Percentiles rank a stretch among this genome's conserved stretches.
Conservation (phyloP, 139 green algal species). For the Micromonas commoda region DNA sequence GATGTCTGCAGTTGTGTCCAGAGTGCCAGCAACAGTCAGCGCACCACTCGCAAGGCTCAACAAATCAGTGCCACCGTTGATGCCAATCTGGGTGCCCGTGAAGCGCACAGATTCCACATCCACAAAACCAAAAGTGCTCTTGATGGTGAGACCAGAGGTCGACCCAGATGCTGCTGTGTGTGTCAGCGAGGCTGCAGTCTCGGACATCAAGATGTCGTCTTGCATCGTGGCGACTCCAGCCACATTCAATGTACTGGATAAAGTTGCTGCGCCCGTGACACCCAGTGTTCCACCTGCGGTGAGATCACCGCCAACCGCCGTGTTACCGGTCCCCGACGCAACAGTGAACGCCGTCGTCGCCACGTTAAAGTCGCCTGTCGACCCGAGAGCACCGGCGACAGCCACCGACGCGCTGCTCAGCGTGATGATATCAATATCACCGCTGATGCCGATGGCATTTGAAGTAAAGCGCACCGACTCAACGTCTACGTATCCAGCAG, state of each 20-base stretch:
- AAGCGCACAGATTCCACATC: conserved; percentile 1
- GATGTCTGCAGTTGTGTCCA: too few relatives aligned
- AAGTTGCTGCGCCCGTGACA: not conserved
- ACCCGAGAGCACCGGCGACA: too few relatives aligned
- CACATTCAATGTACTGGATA: not conserved
- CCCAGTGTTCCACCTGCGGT: not conserved
- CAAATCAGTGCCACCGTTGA: not conserved
- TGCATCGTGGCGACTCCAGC: too few relatives aligned
- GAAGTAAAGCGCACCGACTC: too few relatives aligned
- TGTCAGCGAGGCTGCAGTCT: too few relatives aligned
- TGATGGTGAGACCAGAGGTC: not conserved
- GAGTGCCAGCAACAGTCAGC: too few relatives aligned
- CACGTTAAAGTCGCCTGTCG: too few relatives aligned
- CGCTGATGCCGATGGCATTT: too few relatives aligned
- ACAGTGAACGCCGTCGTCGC: not conserved
- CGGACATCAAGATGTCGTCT: too few relatives aligned
- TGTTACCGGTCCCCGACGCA: not conserved
- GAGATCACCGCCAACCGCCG: not conserved
- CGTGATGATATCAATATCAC: too few relatives aligned
- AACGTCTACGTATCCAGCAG: too few relatives aligned
- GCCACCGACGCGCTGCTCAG: too few relatives aligned
- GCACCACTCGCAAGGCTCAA: not conserved
- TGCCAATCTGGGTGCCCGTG: not conserved
- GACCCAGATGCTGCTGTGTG: not conserved
- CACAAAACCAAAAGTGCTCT: not conserved